phyloP scores from a whole-genome alignment of 176 grass and related monocot genomes.

The Eragrostis curvula region DNA sequence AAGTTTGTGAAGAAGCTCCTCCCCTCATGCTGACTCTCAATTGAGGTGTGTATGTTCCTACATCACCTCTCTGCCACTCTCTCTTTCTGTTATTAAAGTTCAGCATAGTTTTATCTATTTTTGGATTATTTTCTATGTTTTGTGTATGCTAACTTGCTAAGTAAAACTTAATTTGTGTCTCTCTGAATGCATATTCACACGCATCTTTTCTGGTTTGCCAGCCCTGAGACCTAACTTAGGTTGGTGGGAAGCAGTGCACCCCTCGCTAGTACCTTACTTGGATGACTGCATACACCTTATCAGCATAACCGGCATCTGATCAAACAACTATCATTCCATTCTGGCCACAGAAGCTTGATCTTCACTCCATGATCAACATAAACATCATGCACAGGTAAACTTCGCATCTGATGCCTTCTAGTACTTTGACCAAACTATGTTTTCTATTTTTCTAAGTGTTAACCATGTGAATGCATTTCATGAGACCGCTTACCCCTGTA shows the following conservation, averaged over 20 bases:
- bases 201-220: neutral
- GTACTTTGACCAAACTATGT: no score
- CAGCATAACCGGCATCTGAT: neutral
- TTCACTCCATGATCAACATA: neutral
- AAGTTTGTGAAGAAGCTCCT: neutral
- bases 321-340: neutral
- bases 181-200: neutral
- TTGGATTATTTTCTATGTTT: neutral
- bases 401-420: neutral
- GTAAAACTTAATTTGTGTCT: neutral
- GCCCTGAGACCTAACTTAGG: neutral
- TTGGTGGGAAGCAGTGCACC: neutral
- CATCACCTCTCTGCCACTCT: neutral
- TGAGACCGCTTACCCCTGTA: no score
- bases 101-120: neutral
- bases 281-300: neutral
- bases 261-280: neutral
- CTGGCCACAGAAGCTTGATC: neutral
- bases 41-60: neutral
- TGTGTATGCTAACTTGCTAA: neutral
- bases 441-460: no score
- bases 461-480: no score
- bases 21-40: neutral
- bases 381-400: neutral
- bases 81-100: neutral